Evolutionary conservation across 2,329 filamentous ascomycete genomes (phyloP), one percentile per base, ranked within the genome.

Genomic region (Claviceps purpurea): DNA sequence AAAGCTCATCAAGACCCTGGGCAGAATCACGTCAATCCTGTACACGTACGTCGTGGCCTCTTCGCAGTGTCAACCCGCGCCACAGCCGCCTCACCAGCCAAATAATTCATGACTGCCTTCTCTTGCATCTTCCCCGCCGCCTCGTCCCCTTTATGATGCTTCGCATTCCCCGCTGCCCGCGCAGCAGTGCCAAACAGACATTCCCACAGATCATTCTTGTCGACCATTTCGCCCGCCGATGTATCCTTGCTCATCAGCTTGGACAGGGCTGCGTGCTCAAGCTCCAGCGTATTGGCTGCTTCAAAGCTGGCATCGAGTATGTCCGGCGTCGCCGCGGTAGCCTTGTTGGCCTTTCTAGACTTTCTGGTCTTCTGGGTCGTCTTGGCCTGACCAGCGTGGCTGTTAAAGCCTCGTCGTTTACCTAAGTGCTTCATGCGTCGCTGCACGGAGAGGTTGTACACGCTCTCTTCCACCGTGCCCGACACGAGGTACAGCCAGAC

Each of bases 401-500:
- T 8, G 18, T 14, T 14, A 22, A 14, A 8, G 42, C 42, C 20
- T n/a, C 3, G 42, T 44, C 22, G 51, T 43, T 54, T 56, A 8
- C 58, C 76, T 64, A 96, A 85, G 62, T 96, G 89, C 52, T 84
- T 81, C 59, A 95, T 71, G 3, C 91, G 82, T 30, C 89, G 77
- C 54, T 77, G 75, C 1, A 95, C 88, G 0, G 88, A 93, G 38
- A 96, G 78, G 54, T 90, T 81, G 68, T 97, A 89, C 56, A 97
- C 94, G 1, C 85, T 85, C 69, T 95, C 85, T 63, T 98, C 93
- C 0, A 97, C 88, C 0, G 91, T 95, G 50, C 86, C 87, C 16
- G 85, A 81, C n/a, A 96, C 79, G 2, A 97, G 76, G 64, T 97
- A 97, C 66, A 96, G 85, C 86, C 90, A 97, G 1, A 97, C 89